Evolutionary conservation across 176 grass and related monocot species (phyloP), one percentile per base, ranked within the genome.

Genomic region (Hordeum marinum): DNA sequence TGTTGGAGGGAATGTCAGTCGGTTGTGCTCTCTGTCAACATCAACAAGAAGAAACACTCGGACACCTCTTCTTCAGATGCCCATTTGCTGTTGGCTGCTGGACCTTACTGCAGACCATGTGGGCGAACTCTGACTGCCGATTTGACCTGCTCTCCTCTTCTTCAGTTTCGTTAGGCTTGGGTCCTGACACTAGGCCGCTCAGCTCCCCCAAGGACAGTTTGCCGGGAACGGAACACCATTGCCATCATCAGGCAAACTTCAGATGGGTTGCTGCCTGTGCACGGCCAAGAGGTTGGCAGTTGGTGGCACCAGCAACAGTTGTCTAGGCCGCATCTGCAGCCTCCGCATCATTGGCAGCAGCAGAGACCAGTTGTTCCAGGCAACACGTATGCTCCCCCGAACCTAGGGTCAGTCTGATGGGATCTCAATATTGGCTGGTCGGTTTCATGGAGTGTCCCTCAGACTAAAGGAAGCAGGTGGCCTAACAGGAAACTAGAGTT

Each of bases 371-470:
- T 55, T 64, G 79, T 59, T 82, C 81, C 79, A 79, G 86, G 90
- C 32, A 85, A 69, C 70, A 65, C 86, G 69, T 86, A 85, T 90
- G 54, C 77, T 86, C 89, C 90, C 11, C 86, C 87, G 40, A 85
- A 93, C 78, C 84, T 85, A 68, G 92, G 89, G 50, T 75, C 42
- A 62, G 82, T 87, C 59, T 97, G 81, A 93, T 78, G 69, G 42
- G 14, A 41, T 66, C 74, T 45, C 52, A 75, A 75, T 84, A 45
- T 60, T 14, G 52, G 6, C 81, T 45, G 17, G 29, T 64, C 64
- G 4, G 58, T 81, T 91, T n/a, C n/a, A n/a, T n/a, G n/a, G 34
- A 32, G 31, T 32, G 31, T 32, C 31, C 31, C 31, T 32, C 31
- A 32, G 31, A 32, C 31, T 32, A 32, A 32, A 32, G 31, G 31